Base-by-base conservation (phyloP, 768 basidiomycete genomes). In the Zangia roseola region DNA sequence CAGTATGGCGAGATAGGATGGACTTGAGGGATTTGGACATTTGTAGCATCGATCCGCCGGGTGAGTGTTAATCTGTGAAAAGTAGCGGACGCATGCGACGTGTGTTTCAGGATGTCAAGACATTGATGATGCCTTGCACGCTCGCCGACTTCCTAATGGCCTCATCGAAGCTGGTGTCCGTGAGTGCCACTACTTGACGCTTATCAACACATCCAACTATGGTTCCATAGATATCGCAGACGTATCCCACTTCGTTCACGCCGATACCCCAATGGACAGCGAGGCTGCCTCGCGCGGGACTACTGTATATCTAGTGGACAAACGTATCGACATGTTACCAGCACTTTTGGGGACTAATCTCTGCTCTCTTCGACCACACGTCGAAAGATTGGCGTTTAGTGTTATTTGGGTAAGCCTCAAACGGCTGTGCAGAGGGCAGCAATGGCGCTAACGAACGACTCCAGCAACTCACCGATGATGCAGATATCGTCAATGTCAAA, bases 251-350 rank as follows among this genome's bases (percentile, higher is more conserved):
- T 99, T 99, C 56, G 95, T 99, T 1, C 83, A 79, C 45, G 76
- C 94, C 2, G 91, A 94, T 59, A 99, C 88, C 35, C 83, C 94
- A 0, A 98, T 99, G 93, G 95, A 99, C 57, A 84, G 73, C 37
- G 95, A 99, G 67, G 95, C 95, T 19, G 91, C 94, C n/a, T 80
- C 93, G 16, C 77, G 95, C 52, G 95, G 95, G 5, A 97, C 95
- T 5, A 98, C 95, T 0, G 95, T 99, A 1, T 99, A 98, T 65
- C 81, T 99, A 2, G 95, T 98, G 6, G 95, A 99, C 74, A 95
- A 94, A 69, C 90, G 95, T 28, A 93, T 99, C 43, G 97, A 98
- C 72, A 99, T 99, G 97, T 75, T 99, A 40, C 97, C 97, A 0
- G 74, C 85, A 4, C 76, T 99, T 9, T 76, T 99, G 6, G 97